Evolutionary conservation across 228 moss, liverwort and hornwort genomes (phyloP).

Genomic region (Sphagnum magellanicum): DNA sequence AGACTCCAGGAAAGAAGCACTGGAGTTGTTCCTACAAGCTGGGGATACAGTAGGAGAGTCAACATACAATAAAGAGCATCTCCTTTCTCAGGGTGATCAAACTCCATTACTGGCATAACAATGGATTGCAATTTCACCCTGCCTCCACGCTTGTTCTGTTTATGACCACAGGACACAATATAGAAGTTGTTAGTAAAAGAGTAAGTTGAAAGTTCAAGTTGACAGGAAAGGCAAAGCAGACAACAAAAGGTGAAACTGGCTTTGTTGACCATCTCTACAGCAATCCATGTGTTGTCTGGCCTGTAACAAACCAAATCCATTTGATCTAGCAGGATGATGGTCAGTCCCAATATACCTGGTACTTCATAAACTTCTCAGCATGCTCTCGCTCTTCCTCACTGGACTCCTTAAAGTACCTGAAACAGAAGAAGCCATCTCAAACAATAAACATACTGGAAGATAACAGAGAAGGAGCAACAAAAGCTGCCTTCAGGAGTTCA

Average conservation of each 20-base stretch:
- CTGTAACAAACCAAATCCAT: too few species aligned
- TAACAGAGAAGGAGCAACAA: not conserved
- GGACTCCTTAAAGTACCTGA: conserved; percentile 69
- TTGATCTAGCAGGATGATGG: too few species aligned
- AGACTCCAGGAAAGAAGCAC: too few species aligned
- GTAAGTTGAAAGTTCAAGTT: too few species aligned
- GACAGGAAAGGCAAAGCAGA: too few species aligned
- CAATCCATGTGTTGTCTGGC: too few species aligned
- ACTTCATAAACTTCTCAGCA: conserved; percentile 88
- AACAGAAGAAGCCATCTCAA: not conserved
- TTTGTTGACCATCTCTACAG: too few species aligned
- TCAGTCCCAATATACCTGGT: conserved; percentile 43
- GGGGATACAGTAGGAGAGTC: not conserved
- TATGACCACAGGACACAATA: too few species aligned
- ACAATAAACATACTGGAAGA: not conserved
- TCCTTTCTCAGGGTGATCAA: conserved; percentile 75
- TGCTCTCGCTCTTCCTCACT: conserved; percentile 86
- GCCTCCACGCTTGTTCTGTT: conserved; percentile 87
- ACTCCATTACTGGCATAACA: conserved; percentile 62
- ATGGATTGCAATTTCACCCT: conserved; percentile 70
- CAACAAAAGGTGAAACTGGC: too few species aligned
- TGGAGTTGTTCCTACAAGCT: not conserved
- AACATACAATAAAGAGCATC: conserved; percentile 78
- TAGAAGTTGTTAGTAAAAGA: too few species aligned
- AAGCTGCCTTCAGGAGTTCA: not conserved